phyloP scores from a whole-genome alignment of 75 land plant genomes.

The Sequoia sempervirens region DNA sequence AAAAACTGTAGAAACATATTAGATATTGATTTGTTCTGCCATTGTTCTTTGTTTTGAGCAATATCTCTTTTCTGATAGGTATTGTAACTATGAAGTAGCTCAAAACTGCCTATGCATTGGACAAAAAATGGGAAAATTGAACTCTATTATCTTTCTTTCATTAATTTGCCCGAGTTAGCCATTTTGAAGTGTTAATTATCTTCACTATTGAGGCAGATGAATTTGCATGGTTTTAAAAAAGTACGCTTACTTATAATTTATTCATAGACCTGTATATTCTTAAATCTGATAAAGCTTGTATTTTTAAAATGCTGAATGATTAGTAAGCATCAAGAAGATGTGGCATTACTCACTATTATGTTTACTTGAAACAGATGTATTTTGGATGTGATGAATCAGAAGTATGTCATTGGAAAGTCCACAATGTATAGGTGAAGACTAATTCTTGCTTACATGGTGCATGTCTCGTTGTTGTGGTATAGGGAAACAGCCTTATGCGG shows the following conservation, averaged over 20 bases:
- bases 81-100: background rate
- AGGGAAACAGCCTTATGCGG: slow-evolving; percentile 75
- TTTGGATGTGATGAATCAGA: background rate
- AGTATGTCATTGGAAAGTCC: background rate
- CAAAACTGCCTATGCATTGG: background rate
- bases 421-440: background rate
- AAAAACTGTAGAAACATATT: background rate
- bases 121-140: background rate
- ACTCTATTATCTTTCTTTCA: background rate
- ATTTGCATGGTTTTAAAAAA: background rate
- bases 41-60: background rate
- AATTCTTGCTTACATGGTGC: background rate
- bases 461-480: background rate
- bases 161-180: background rate
- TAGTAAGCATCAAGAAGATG: background rate
- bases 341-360: background rate
- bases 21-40: background rate
- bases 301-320: background rate
- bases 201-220: background rate
- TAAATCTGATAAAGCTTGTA: background rate
- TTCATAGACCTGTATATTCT: background rate
- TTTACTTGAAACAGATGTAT: background rate
- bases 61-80: background rate
- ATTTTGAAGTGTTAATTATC: background rate
- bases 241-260: background rate